These are phyloP conservation scores for Trametes sp. DNA, from an alignment of 1,284 basidiomycete species.

Conservation along the genomic window DNA sequence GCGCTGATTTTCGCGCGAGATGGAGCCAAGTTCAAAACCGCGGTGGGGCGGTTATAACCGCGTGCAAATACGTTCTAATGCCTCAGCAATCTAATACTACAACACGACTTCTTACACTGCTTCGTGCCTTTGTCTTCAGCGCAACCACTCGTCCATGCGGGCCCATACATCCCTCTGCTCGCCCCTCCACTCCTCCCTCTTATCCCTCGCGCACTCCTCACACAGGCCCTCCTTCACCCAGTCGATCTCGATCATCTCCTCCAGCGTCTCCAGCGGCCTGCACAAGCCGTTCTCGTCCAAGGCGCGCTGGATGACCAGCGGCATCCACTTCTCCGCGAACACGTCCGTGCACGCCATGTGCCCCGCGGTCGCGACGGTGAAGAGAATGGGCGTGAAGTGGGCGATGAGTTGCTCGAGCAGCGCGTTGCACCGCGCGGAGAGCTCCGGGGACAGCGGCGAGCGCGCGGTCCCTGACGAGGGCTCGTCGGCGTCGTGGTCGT, in stretches of 20 bases:
- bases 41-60: no score
- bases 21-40: no score
- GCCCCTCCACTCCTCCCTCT: constrained; percentile 68
- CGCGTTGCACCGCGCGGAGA: constrained; percentile 38
- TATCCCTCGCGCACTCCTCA: constrained; percentile 60
- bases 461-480: constrained; percentile 18
- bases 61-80: no score
- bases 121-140: no score
- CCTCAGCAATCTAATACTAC: no score
- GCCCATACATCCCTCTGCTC: constrained; percentile 69
- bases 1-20: no score
- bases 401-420: constrained; percentile 53
- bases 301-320: constrained; percentile 68
- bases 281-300: constrained; percentile 62
- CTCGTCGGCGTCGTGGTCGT: constrained; percentile 46
- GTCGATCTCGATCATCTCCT: constrained; percentile 60
- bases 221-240: constrained; percentile 69
- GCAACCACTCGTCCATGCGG: constrained; percentile 65
- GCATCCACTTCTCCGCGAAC: constrained; percentile 75
- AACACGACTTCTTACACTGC: background rate
- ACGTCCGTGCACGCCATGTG: constrained; percentile 78
- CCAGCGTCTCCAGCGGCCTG: constrained; percentile 72
- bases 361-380: constrained; percentile 69
- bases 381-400: constrained; percentile 74
- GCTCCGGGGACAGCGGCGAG: constrained; percentile 33